These are phyloP conservation scores for Neurospora hispaniola DNA, from an alignment of 495 filamentous ascomycete species.

Conservation along the genomic window DNA sequence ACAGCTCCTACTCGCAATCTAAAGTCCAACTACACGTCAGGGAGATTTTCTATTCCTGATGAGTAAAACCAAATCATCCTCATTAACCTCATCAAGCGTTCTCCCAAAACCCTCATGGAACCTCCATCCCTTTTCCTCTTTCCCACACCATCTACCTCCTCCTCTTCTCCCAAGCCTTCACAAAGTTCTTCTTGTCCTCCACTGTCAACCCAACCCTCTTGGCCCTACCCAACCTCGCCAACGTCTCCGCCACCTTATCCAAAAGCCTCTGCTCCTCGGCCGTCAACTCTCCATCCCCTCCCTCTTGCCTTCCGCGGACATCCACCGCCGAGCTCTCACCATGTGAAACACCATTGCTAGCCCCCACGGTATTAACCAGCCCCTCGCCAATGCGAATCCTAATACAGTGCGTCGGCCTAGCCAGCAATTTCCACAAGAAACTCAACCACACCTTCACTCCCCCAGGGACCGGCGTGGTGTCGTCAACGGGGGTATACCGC, in stretches of 20 bases:
- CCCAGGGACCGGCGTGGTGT: slow-evolving; percentile 81
- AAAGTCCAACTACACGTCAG: neutral
- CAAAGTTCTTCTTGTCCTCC: slow-evolving; percentile 72
- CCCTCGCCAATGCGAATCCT: slow-evolving; percentile 78
- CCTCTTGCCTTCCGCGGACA: slow-evolving; percentile 24
- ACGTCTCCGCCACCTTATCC: slow-evolving; percentile 68
- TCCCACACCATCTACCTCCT: slow-evolving; percentile 9
- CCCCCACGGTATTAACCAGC: slow-evolving; percentile 33
- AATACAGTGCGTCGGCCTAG: slow-evolving; percentile 76
- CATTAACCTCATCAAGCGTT: neutral
- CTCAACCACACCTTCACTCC: slow-evolving; percentile 32
- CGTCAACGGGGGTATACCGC: slow-evolving; percentile 76
- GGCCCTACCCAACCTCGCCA: slow-evolving; percentile 83
- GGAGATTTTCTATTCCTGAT: no score
- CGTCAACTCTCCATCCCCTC: slow-evolving; percentile 33
- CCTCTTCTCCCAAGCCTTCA: slow-evolving; percentile 43
- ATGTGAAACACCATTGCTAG: slow-evolving; percentile 13
- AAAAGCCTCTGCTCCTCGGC: slow-evolving; percentile 50
- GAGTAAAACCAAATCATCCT: neutral
- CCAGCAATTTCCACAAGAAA: slow-evolving; percentile 81
- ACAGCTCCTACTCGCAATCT: neutral
- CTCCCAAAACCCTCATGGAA: neutral
- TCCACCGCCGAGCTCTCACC: slow-evolving; percentile 23
- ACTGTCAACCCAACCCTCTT: slow-evolving; percentile 80
- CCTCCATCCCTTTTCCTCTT: neutral